Evolutionary conservation across 805 yeast species (phyloP).

Genomic region (Saturnispora quitensis): DNA sequence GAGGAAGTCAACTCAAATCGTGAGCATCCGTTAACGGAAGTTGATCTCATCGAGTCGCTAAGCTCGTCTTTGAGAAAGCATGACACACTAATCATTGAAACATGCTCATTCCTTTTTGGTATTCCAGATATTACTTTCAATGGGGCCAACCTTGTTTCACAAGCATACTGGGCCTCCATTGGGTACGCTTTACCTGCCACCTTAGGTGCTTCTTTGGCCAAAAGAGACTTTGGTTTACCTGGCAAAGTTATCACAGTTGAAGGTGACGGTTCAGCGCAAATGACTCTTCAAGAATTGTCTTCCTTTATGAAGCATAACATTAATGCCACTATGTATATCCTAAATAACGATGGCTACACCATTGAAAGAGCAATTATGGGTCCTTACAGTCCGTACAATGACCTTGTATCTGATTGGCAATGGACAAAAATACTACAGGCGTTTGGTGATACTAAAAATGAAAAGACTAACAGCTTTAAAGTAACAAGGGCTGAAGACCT

Average conservation of each 20-base stretch:
- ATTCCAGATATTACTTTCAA: slow-evolving; percentile 30
- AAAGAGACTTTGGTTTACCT: slow-evolving; percentile 30
- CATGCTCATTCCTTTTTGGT: slow-evolving; percentile 40
- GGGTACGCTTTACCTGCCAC: slow-evolving; percentile 47
- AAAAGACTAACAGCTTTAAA: slow-evolving; percentile 24
- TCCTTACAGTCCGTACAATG: slow-evolving; percentile 41
- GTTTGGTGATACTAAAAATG: slow-evolving; percentile 48
- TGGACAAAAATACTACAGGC: slow-evolving; percentile 62
- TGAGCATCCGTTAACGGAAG: slow-evolving; percentile 22
- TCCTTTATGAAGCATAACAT: slow-evolving; percentile 33
- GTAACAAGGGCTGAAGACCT: slow-evolving; percentile 33
- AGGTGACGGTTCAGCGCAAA: slow-evolving; percentile 52
- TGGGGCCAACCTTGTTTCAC: slow-evolving; percentile 30
- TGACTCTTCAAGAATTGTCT: slow-evolving; percentile 43
- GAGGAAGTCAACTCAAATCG: background rate
- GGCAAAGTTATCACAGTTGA: slow-evolving; percentile 36
- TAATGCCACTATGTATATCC: slow-evolving; percentile 34
- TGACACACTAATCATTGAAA: slow-evolving; percentile 37
- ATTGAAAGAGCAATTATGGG: slow-evolving; percentile 43
- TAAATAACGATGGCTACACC: slow-evolving; percentile 45
- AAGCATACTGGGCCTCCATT: slow-evolving; percentile 39
- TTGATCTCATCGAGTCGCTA: slow-evolving; percentile 29
- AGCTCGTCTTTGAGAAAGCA: slow-evolving; percentile 28
- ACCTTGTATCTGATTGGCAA: slow-evolving; percentile 41
- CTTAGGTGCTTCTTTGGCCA: slow-evolving; percentile 37